Conservation (phyloP, 108 stramenopile species). For the Parmales sp. region DNA sequence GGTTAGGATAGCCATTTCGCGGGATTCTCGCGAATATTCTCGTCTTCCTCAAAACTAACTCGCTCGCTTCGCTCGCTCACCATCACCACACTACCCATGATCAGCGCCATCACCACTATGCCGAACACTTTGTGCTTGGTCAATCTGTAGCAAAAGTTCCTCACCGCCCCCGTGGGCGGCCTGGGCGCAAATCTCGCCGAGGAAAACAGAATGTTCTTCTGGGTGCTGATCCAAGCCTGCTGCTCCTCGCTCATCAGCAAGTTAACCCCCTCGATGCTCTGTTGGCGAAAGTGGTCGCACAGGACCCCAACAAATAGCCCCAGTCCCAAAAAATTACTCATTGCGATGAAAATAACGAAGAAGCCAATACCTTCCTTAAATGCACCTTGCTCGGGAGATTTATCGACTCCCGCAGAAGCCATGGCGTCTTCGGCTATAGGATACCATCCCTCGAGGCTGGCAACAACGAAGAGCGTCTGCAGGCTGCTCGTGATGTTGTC, state of each 20-base stretch:
- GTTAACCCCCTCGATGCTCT: background rate
- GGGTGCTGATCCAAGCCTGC: constrained; percentile 31
- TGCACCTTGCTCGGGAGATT: too few relatives aligned
- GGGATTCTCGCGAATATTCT: background rate
- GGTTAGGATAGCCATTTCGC: too few relatives aligned
- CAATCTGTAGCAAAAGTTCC: constrained; percentile 18
- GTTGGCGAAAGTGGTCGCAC: constrained; percentile 37
- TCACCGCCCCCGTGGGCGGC: constrained; percentile 10
- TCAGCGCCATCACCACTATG: constrained; percentile 26
- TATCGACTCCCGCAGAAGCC: too few relatives aligned
- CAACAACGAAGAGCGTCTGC: background rate
- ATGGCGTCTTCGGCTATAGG: background rate
- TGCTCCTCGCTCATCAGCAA: constrained; percentile 33
- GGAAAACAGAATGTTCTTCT: constrained; percentile 21
- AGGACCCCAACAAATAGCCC: constrained; percentile 45
- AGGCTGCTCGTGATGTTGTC: background rate
- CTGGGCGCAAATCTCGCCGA: constrained; percentile 15
- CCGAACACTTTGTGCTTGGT: constrained; percentile 23
- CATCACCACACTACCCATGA: constrained; percentile 29
- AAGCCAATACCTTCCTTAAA: background rate
- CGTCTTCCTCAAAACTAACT: background rate
- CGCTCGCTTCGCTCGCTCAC: constrained; percentile 23
- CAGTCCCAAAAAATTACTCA: constrained; percentile 2
- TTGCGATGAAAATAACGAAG: constrained; percentile 3
- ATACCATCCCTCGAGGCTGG: constrained; percentile 3